Evolutionary conservation across 2,329 filamentous ascomycete species (phyloP), one percentile per base, ranked within the genome.

Genomic region (Talaromyces sp.): DNA sequence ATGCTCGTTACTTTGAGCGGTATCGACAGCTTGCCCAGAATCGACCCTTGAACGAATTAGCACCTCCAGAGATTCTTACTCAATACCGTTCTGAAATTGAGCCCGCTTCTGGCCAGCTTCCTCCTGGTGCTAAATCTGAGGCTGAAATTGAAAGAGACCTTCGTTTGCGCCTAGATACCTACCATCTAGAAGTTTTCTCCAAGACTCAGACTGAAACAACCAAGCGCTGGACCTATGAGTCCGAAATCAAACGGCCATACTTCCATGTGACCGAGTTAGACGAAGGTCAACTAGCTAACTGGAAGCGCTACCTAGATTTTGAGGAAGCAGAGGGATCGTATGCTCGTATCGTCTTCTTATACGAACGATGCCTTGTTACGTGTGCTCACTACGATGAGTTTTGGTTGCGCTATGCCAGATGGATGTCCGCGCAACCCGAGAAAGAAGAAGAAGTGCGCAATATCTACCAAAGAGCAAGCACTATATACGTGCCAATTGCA

Each of bases 301-400:
- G 94, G 94, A 85, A 89, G 67, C 96, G 96, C 69, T 99, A 97
- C 67, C 83, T 99, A 45, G 93, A 97, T 70, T 97, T 95, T 66
- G 94, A 99, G 70, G 94, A 99, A 75, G 76, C 81, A 0, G 88
- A 96, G 72, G 91, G 89, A 54, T 85, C 92, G 63, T 90, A 86
- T 64, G 75, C 80, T 13, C 84, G 94, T 60, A 87, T 82, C 46
- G 83, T 89, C 5, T 94, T 94, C 68, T 77, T 99, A 33, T 97
- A 99, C 70, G 94, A 99, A 77, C 87, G 94, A 53, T 97, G 92
- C 67, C 76, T 99, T 54, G 90, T 96, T 36, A 93, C 91, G 0
- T 95, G 90, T 67, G 93, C 94, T 15, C 88, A 95, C 64, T 97
- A 99, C 70, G 93, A 97, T 52, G 93, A 97, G 70, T 96, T 97